Conservation (phyloP, 1,284 basidiomycete genomes). For the Apiotrichum brassicae region DNA sequence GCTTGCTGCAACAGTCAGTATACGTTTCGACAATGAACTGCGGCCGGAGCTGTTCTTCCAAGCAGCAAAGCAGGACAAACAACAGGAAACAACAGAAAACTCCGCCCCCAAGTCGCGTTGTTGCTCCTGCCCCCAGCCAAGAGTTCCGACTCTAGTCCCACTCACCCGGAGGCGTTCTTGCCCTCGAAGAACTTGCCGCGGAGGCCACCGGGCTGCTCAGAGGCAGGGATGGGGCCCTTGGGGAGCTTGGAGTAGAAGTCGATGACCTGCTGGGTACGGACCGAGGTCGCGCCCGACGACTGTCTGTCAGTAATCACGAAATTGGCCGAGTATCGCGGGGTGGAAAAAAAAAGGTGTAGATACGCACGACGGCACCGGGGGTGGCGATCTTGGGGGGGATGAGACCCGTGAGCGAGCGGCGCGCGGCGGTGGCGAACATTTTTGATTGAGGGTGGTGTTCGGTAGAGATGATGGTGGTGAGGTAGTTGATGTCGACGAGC, state of each 20-base stretch:
- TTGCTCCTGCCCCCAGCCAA: no score
- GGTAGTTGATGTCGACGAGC: slow-evolving; percentile 11
- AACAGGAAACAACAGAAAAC: no score
- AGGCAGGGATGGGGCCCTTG: slow-evolving; percentile 57
- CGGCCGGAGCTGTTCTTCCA: no score
- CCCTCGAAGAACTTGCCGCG: slow-evolving; percentile 76
- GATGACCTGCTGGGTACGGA: slow-evolving; percentile 74
- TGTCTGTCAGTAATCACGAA: slow-evolving; percentile 14
- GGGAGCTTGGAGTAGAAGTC: slow-evolving; percentile 92
- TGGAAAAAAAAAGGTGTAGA: not conserved
- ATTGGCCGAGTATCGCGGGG: not conserved
- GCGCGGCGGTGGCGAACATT: slow-evolving; percentile 77
- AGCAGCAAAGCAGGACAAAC: no score
- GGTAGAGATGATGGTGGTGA: slow-evolving; percentile 13
- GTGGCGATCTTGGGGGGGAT: slow-evolving; percentile 94
- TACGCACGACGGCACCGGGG: slow-evolving; percentile 71
- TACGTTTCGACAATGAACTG: no score
- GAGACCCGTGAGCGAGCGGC: slow-evolving; percentile 71
- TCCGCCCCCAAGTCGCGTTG: no score
- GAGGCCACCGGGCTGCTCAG: slow-evolving; percentile 58
- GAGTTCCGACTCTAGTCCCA: no score
- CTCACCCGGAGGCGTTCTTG: slow-evolving; percentile 68
- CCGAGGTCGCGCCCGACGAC: slow-evolving; percentile 68
- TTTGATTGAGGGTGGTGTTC: slow-evolving; percentile 7
- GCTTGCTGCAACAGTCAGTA: slow-evolving; percentile 33